Base-by-base conservation (phyloP, 169 alveolate genomes). In the Toxoplasma gondii region DNA sequence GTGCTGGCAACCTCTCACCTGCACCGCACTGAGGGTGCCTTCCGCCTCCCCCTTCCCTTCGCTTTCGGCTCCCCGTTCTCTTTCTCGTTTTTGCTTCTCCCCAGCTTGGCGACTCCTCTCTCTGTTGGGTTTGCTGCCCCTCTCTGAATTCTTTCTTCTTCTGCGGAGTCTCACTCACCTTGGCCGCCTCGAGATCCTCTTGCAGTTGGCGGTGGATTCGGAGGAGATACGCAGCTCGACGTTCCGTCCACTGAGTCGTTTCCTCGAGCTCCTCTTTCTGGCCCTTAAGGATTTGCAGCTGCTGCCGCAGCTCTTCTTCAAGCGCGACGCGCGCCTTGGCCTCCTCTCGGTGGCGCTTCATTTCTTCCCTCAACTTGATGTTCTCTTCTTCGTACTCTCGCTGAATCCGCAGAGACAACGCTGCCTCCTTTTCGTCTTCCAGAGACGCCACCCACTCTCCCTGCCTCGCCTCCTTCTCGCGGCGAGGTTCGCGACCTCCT, bases 341-440 rank as follows among this genome's bases (percentile, higher is more conserved):
- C 34, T 43, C 67, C 67, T 82, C 67, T 10, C 34, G 58, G 19
- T 82, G 64, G 38, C 41, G 53, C 34, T 39, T 82, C 54, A 5
- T 10, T 31, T 43, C 67, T 31, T 5, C 41, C 34, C 34, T 34
- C 43, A 82, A 67, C 67, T 31, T 41, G 19, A 31, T 82, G 64
- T 82, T 82, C 64, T 82, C 90, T 31, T 36, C 90, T 82, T 82
- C 90, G 90, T 82, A 82, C 67, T 82, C 67, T 82, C 36, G 19
- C 64, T 39, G 67, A 44, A 82, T 82, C 27, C 90, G 54, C 58
- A 5, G 54, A 36, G 90, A 82, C 69, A 82, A 74, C n/a, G 12
- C n/a, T 44, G n/a, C 4, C 44, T 74, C 44, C 84, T 24, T 74
- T 17, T n/a, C 84, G 43, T 36, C 74, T 27, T 64, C 74, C 74